Base-by-base conservation (phyloP, 305 asterid species). In the Rubia occidens region DNA sequence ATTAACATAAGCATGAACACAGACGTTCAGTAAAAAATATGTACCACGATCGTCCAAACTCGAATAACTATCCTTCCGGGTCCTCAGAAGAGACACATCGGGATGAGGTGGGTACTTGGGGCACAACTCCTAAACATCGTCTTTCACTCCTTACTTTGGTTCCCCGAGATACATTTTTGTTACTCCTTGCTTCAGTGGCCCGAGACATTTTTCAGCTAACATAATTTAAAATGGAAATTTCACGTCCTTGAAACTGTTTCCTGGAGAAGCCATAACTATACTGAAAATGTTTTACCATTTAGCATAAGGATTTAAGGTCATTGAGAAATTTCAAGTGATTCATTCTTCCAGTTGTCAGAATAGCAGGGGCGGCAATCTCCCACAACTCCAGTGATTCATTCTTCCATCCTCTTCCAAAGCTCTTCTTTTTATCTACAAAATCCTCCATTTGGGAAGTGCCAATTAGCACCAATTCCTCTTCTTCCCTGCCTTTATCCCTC, bases 151-250 rank as follows among this genome's bases (percentile, higher is more conserved):
- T 75, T 62, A 68, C 72, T 66, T 77, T 79, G 79, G 6, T 64
- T 7, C 35, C 53, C 8, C 35, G 72, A 64, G 87, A 79, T 95
- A 90, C 88, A 80, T 61, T 80, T 64, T 72, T 51, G 9, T 51
- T 20, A 17, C 21, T 17, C 21, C 21, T 51, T 51, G 21, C 58
- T 15, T 49, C 56, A 7, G 0, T 63, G 6, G 51, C 29, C 11
- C 67, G 71, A 64, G 87, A 79, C 96, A 90, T 90, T 82, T 61
- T 80, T 64, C 70, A 70, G 73, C 85, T 80, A 76, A 58, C 64
- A 70, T 68, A 69, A 65, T 66, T 37, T 29, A 21, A 35, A 65
- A 55, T 24, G 13, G 53, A 49, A 26, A 67, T n/a, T 39, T 47
- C 56, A 73, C 2, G 24, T 60, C 70, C 47, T 7, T 43, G 0